Percentiles rank a stretch among this genome's conserved stretches.
phyloP scores from a whole-genome alignment of 331 rosid species.

The Phaseolus coccineus region DNA sequence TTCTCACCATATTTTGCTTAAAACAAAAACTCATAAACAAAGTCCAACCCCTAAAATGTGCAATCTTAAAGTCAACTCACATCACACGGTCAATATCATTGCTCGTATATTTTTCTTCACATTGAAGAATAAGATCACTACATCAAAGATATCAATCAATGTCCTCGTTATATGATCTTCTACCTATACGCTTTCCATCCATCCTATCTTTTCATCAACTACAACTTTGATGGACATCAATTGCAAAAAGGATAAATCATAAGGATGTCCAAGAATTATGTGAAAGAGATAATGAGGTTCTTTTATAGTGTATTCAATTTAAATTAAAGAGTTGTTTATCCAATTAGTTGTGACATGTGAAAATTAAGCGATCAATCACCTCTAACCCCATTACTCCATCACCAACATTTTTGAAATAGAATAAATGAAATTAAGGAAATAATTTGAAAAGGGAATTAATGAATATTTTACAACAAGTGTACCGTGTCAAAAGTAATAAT shows the following conservation, averaged over 20 bases:
- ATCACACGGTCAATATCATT: neutral
- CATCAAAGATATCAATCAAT: neutral
- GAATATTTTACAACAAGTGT: too few species aligned
- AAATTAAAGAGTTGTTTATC: slow-evolving; percentile 34
- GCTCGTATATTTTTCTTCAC: slow-evolving; percentile 7
- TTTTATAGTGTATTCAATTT: neutral
- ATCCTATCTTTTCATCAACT: slow-evolving; percentile 24
- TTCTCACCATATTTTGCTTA: too few species aligned
- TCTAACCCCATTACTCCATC: neutral
- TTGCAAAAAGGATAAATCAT: slow-evolving; percentile 41
- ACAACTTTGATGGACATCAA: slow-evolving; percentile 36
- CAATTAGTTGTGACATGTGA: slow-evolving; percentile 4
- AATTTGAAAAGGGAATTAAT: too few species aligned
- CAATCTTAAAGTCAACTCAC: too few species aligned
- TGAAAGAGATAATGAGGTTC: slow-evolving; percentile 25
- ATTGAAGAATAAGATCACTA: slow-evolving; percentile 33
- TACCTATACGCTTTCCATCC: slow-evolving; percentile 37
- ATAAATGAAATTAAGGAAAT: too few species aligned
- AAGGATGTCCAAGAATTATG: slow-evolving; percentile 26
- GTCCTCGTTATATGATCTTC: slow-evolving; percentile 37
- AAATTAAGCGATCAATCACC: slow-evolving; percentile 21
- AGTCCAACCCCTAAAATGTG: too few species aligned
- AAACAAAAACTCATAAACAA: too few species aligned
- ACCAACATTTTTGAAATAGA: too few species aligned
- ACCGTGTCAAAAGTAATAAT: too few species aligned